Evolutionary conservation across 2,329 filamentous ascomycete species (phyloP).

Genomic region (Microdochium nivale): DNA sequence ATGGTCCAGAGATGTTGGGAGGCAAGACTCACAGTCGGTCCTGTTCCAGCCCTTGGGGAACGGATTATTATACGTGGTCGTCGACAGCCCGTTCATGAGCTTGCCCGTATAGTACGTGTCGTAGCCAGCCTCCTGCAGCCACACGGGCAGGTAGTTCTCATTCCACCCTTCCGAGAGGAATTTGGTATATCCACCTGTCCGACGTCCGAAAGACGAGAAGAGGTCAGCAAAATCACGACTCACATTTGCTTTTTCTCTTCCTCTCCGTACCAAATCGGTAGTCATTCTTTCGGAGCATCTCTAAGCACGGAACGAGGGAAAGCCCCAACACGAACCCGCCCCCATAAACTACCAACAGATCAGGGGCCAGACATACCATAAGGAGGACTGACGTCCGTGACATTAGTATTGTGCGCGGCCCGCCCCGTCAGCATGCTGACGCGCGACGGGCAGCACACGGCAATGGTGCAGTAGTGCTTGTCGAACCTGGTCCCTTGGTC

Average conservation of each 20-base stretch:
- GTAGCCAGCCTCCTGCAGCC: conserved; percentile 47
- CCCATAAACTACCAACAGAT: too few species aligned
- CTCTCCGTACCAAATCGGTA: too few species aligned
- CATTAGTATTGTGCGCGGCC: conserved; percentile 55
- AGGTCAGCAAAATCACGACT: too few species aligned
- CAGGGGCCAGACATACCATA: conserved; percentile 26
- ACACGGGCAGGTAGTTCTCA: conserved; percentile 45
- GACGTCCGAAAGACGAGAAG: too few species aligned
- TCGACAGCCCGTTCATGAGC: conserved; percentile 42
- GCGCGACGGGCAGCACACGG: conserved; percentile 48
- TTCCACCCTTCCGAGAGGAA: conserved; percentile 44
- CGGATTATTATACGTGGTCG: conserved; percentile 31
- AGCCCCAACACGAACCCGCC: too few species aligned
- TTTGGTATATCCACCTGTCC: conserved; percentile 45
- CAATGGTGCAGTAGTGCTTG: conserved; percentile 48
- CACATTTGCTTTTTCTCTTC: too few species aligned
- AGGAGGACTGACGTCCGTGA: conserved; percentile 41
- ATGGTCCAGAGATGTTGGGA: conserved; percentile 24
- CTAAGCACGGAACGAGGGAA: too few species aligned
- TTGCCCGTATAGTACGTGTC: conserved; percentile 52
- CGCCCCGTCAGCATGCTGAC: conserved; percentile 50
- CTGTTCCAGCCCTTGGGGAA: conserved; percentile 30
- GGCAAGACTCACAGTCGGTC: neutral
- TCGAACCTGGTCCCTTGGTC: conserved; percentile 44
- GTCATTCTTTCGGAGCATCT: too few species aligned